A percentile compares a stretch with the other conserved stretches of the same genome.
phyloP scores from a whole-genome alignment of 441 rosid species.

The Eruca vesicaria region DNA sequence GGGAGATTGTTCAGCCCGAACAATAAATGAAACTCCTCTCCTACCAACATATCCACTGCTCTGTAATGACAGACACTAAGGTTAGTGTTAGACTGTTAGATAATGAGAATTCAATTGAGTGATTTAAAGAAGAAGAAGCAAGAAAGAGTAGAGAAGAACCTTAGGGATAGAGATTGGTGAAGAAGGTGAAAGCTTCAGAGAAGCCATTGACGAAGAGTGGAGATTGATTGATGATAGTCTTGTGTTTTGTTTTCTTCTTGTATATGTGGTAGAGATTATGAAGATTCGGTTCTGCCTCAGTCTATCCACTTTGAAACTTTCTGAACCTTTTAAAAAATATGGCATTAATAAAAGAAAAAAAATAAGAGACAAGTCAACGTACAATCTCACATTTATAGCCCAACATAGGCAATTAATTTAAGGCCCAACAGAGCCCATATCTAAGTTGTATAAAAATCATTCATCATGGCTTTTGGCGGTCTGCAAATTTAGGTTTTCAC shows the following conservation, averaged over 20 bases:
- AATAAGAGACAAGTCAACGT: not conserved
- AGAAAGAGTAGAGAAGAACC: conserved; percentile 31
- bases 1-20: conserved; percentile 53
- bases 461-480: conserved; percentile 19
- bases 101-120: not conserved
- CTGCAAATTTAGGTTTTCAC: not conserved
- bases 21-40: conserved; percentile 49
- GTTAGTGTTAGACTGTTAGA: not conserved
- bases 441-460: not conserved
- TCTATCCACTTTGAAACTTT: conserved; percentile 39
- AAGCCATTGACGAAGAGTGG: conserved; percentile 51
- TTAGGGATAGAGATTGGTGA: conserved; percentile 55
- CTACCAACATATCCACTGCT: conserved; percentile 32
- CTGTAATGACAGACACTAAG: conserved; percentile 33
- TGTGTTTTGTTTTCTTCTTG: not conserved
- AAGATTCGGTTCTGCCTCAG: conserved; percentile 21
- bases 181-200: conserved; percentile 58
- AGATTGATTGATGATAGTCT: not conserved
- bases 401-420: not conserved
- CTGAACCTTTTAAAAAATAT: not conserved
- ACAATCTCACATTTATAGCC: not conserved
- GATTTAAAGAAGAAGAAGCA: not conserved
- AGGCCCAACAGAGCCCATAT: conserved; percentile 15
- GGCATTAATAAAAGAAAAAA: not conserved
- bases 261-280: conserved; percentile 36